A percentile compares a stretch with the other conserved stretches of the same genome.
phyloP scores from a whole-genome alignment of 768 basidiomycete species.

The Rhodocollybia butyracea region DNA sequence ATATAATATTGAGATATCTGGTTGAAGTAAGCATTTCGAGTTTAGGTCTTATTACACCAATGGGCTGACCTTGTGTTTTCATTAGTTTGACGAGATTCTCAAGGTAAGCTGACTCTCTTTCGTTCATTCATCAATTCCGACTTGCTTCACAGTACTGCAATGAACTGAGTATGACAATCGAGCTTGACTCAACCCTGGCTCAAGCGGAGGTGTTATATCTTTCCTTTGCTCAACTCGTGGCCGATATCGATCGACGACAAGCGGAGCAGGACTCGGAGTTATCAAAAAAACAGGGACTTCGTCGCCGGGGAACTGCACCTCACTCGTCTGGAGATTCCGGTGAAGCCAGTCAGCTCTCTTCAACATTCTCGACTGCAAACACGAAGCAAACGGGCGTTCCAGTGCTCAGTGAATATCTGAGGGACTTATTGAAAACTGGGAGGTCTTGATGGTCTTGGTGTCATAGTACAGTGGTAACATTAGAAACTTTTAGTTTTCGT shows the following conservation, averaged over 20 bases:
- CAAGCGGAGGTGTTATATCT: constrained; percentile 97
- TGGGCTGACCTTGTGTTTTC: constrained; percentile 4
- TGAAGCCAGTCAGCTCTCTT: background rate
- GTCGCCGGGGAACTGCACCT: constrained; percentile 21
- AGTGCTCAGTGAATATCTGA: constrained; percentile 58
- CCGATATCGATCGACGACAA: constrained; percentile 81
- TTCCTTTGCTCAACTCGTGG: constrained; percentile 84
- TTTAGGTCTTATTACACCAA: constrained; percentile 7
- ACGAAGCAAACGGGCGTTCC: no score
- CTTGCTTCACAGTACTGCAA: constrained; percentile 70
- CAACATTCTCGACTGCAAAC: constrained; percentile 26
- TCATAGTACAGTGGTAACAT: background rate
- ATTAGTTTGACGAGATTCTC: constrained; percentile 81
- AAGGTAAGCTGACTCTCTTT: constrained; percentile 41
- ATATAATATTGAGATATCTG: constrained; percentile 92
- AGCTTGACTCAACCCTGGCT: constrained; percentile 90
- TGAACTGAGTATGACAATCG: constrained; percentile 94
- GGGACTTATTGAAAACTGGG: constrained; percentile 52
- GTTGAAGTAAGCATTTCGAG: constrained; percentile 67
- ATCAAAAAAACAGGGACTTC: constrained; percentile 24
- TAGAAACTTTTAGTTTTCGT: no score
- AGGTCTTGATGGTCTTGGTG: constrained; percentile 13
- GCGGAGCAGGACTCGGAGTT: constrained; percentile 61
- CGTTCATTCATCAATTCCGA: background rate
- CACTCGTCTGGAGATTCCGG: no score